Base-by-base conservation (phyloP, 2,329 filamentous ascomycete genomes). In the Pseudogymnoascus sp. region DNA sequence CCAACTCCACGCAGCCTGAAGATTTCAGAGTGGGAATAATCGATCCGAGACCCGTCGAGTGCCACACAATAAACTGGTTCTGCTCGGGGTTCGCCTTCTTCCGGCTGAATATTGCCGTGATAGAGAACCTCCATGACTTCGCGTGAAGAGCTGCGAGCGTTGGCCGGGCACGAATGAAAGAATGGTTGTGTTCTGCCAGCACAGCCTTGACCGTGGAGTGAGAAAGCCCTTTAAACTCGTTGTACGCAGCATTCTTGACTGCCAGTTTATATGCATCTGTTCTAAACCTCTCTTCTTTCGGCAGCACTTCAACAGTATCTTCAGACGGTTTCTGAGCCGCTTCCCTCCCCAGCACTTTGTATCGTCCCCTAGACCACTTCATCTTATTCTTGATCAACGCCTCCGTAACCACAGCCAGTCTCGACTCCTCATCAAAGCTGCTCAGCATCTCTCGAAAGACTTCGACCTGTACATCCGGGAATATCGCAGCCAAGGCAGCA, bases 371-470 rank as follows among this genome's bases (percentile, higher is more conserved):
- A 67, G 89, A 86, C 80, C 86, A 90, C 60, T 83, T 82, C 62
- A 83, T 81, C 37, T 85, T 84, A 70, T 88, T 86, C 76, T 90
- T 91, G 64, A 95, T 79, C 64, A 95, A 78, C 60, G 86, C 83
- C 72, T 95, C 90, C 11, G 90, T 90, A 29, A 93, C 87, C 60
- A 95, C 81, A 47, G 90, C 87, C 23, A 93, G 77, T 67, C 89
- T 80, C 66, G 89, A 93, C 74, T 93, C 88, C 69, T 87, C 85
- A 70, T 88, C 87, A 72, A 93, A 88, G 70, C 80, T 88, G 40
- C 81, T 77, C 60, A 95, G 83, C 83, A 95, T 89, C 77, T 93
- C 90, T 51, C 90, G 84, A 72, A 95, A 91, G 16, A 93, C 90
- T 68, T 93, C 89, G 65, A 90, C 80, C 74, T 91, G 88, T n/a